These are phyloP conservation scores for Xylariaceae sp. DNA, from an alignment of 2,329 filamentous ascomycete species.

Conservation along the genomic window DNA sequence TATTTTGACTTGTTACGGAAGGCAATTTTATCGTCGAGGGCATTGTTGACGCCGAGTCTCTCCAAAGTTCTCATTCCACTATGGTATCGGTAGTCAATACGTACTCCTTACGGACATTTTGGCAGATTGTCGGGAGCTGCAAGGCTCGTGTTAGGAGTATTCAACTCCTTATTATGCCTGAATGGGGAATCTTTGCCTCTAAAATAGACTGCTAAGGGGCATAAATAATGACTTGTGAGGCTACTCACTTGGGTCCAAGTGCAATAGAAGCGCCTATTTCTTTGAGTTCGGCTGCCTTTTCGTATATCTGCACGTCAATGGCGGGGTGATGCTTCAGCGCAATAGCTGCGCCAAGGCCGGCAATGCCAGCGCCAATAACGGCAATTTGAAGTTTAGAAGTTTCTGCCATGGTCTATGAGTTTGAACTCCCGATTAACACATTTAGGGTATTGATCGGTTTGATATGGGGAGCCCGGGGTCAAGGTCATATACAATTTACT, in stretches of 20 bases:
- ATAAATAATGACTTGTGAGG: too few relatives aligned
- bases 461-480: background rate
- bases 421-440: too few relatives aligned
- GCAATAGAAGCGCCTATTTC: constrained; percentile 54
- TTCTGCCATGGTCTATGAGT: constrained; percentile 11
- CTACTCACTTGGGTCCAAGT: constrained; percentile 57
- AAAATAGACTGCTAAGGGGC: too few relatives aligned
- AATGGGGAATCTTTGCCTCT: too few relatives aligned
- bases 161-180: too few relatives aligned
- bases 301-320: constrained; percentile 52
- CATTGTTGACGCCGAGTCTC: constrained; percentile 51
- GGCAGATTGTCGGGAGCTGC: too few relatives aligned
- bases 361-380: constrained; percentile 55
- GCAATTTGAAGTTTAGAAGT: constrained; percentile 42
- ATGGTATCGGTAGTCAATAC: too few relatives aligned
- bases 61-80: constrained; percentile 55
- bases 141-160: too few relatives aligned
- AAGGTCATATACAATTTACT: constrained; percentile 1
- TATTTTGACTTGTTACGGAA: constrained; percentile 45
- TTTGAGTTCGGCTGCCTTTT: constrained; percentile 48
- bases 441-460: background rate
- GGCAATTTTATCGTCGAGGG: constrained; percentile 44
- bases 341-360: constrained; percentile 51
- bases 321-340: constrained; percentile 45
- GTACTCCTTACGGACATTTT: too few relatives aligned